Conservation (phyloP, 768 basidiomycete genomes). For the Daedaleopsis sinensis region DNA sequence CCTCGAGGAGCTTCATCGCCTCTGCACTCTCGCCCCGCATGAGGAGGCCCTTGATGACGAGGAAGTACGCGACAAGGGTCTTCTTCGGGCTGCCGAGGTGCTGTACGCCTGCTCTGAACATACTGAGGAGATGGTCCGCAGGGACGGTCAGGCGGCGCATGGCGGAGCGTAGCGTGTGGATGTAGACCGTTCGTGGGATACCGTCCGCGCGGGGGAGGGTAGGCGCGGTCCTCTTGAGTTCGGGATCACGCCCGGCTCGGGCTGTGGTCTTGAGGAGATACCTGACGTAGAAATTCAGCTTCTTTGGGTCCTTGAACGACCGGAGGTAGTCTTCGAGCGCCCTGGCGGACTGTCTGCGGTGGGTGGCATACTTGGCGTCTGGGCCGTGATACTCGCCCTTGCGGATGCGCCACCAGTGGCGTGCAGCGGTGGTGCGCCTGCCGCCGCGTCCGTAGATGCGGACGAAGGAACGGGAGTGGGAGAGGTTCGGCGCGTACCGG, state of each 20-base stretch:
- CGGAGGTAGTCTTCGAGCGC: conserved; percentile 7
- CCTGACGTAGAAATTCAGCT: background rate
- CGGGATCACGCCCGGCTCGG: background rate
- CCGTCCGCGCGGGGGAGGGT: background rate
- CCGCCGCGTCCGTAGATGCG: conserved; percentile 3
- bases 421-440: background rate
- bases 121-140: conserved; percentile 36
- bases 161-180: background rate
- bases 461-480: conserved; percentile 8
- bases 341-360: background rate
- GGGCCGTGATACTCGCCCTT: conserved; percentile 5
- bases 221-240: background rate
- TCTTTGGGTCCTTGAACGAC: background rate
- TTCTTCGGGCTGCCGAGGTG: conserved; percentile 38
- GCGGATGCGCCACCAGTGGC: conserved; percentile 9
- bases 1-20: conserved; percentile 40
- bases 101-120: conserved; percentile 39
- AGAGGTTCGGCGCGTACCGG: conserved; percentile 5
- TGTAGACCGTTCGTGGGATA: background rate
- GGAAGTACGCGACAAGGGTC: conserved; percentile 52
- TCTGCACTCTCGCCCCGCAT: conserved; percentile 40
- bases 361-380: background rate
- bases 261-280: conserved; percentile 2
- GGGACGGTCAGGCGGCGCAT: conserved; percentile 23
- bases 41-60: conserved; percentile 57